Base-by-base conservation (phyloP, 345 rosid species). In the Moricandia moricandioides region DNA sequence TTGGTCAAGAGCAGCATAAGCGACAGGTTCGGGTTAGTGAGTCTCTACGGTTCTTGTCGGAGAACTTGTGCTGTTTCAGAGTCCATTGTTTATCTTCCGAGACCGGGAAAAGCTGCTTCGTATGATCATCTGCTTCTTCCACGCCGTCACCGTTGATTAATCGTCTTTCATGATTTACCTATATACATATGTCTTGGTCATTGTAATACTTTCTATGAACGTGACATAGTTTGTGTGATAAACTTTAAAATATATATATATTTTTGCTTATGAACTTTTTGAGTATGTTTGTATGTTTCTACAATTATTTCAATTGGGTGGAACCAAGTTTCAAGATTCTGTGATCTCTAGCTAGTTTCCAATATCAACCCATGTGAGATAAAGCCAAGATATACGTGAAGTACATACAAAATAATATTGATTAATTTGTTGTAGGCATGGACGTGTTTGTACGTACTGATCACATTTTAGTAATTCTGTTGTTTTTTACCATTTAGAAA, bases 31-130 rank as follows among this genome's bases (percentile, higher is more conserved):
- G 93, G 98, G 30, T 85, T 90, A 31, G 72, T 85, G 72, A 86
- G 73, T 67, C 83, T 88, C 13, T 84, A 87, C 77, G 58, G 83
- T 80, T 88, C 93, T 18, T 94, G 98, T 73, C 86, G 89, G 81
- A 84, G 72, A 54, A 78, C 86, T 59, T 79, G 89, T 74, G 72
- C 89, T 2, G 89, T 91, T 35, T 85, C 97, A 14, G 96, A 89
- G 77, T 91, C 97, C 6, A 70, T 91, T 58, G 84, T 91, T 13
- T 78, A 86, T 79, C 72, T 87, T 51, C 95, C 93, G 1, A 80
- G 88, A 68, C 78, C 97, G 4, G 31, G 67, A 58, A 71, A 77
- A 62, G 31, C 65, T 70, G 21, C 52, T 63, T 56, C 70, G 11
- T 76, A 62, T 5, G 69, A 79, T 73, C 74, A 79, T 74, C n/a